phyloP scores from a whole-genome alignment of 2,329 filamentous ascomycete species.

The Stagonosporopsis cucurbitacearum region DNA sequence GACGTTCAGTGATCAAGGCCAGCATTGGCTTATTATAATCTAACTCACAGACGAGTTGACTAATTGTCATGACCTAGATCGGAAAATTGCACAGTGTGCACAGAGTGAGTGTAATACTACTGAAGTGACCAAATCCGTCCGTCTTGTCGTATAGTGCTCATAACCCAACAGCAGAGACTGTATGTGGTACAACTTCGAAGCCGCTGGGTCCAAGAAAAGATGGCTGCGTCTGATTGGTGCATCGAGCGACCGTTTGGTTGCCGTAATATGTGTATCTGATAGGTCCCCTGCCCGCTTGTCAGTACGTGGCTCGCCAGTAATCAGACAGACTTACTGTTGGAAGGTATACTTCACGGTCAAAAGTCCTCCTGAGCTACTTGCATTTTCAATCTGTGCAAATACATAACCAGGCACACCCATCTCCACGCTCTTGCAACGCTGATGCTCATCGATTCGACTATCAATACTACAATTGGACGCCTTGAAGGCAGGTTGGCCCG shows the following conservation, averaged over 20 bases:
- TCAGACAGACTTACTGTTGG: slow-evolving; percentile 18
- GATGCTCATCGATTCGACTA: slow-evolving; percentile 23
- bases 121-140: neutral
- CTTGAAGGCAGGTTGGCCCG: slow-evolving; percentile 23
- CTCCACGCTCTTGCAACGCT: slow-evolving; percentile 19
- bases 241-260: slow-evolving; percentile 11
- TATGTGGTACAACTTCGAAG: neutral
- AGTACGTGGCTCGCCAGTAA: neutral
- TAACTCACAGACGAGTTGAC: too few relatives aligned
- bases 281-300: slow-evolving; percentile 5
- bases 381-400: slow-evolving; percentile 23
- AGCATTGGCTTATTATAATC: too few relatives aligned
- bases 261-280: slow-evolving; percentile 25
- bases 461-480: slow-evolving; percentile 22
- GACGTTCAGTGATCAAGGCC: too few relatives aligned
- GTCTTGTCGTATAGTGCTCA: neutral
- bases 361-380: slow-evolving; percentile 14
- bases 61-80: too few relatives aligned
- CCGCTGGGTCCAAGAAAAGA: neutral
- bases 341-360: slow-evolving; percentile 24
- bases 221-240: neutral
- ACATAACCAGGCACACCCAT: slow-evolving; percentile 19
- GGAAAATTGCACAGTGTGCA: too few relatives aligned
- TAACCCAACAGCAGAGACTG: neutral
- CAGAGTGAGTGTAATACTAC: neutral